These are phyloP conservation scores for Ganoderma boninense DNA, from an alignment of 1,284 basidiomycete genomes.

Conservation along the genomic window DNA sequence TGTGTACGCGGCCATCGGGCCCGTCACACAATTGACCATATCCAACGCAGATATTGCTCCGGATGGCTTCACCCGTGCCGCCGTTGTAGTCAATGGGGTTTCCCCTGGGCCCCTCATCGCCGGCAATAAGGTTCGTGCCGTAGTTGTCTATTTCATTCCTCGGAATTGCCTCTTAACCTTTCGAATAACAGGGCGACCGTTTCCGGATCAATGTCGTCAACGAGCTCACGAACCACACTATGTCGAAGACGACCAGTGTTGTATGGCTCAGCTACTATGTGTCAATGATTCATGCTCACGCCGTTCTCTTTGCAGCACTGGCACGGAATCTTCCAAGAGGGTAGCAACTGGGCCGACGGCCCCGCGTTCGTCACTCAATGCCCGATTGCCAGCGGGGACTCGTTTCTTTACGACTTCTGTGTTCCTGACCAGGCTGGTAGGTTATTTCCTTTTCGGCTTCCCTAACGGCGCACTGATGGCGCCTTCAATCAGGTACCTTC, in stretches of 20 bases:
- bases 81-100: slow-evolving; percentile 36
- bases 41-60: slow-evolving; percentile 32
- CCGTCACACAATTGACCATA: slow-evolving; percentile 30
- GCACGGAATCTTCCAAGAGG: slow-evolving; percentile 42
- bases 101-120: slow-evolving; percentile 39
- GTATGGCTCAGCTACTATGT: slow-evolving; percentile 33
- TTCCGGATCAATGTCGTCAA: slow-evolving; percentile 29
- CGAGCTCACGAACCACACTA: slow-evolving; percentile 16
- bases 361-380: slow-evolving; percentile 13
- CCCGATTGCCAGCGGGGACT: slow-evolving; percentile 51
- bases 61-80: slow-evolving; percentile 34
- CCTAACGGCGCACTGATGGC: neutral
- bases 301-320: slow-evolving; percentile 39
- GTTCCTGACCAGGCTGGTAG: slow-evolving; percentile 42
- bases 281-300: neutral
- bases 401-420: slow-evolving; percentile 50
- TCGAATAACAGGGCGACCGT: slow-evolving; percentile 31
- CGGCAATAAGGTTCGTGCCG: slow-evolving; percentile 33
- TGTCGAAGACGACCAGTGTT: slow-evolving; percentile 46
- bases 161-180: neutral
- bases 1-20: slow-evolving; percentile 24
- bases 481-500: slow-evolving; percentile 24
- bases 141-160: neutral
- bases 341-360: slow-evolving; percentile 37
- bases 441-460: neutral